phyloP scores from a whole-genome alignment of 371 early-diverging fungal species.

The Mucor ambiguus region DNA sequence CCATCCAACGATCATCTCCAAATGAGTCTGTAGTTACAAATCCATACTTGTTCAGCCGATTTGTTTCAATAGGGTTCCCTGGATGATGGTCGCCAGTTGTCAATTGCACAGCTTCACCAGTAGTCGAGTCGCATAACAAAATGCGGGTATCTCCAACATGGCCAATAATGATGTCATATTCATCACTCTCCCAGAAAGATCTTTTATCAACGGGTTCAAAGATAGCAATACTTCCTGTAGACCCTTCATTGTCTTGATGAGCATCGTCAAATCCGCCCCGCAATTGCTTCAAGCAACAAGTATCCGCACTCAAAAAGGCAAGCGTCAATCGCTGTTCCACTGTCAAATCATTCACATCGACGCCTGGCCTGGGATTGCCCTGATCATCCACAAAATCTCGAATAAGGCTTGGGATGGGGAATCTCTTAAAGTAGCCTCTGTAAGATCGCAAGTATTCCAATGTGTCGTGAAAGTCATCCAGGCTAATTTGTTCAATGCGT shows the following conservation, averaged over 20 bases:
- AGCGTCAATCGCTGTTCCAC: constrained; percentile 61
- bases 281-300: constrained; percentile 30
- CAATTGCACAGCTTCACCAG: constrained; percentile 55
- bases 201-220: constrained; percentile 54
- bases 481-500: constrained; percentile 39
- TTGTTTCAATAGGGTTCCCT: constrained; percentile 56
- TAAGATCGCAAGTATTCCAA: constrained; percentile 34
- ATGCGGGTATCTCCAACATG: constrained; percentile 71
- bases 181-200: constrained; percentile 64
- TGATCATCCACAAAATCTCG: constrained; percentile 30
- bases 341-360: constrained; percentile 36
- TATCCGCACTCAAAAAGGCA: constrained; percentile 57
- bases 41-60: constrained; percentile 61
- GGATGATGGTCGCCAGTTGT: constrained; percentile 70
- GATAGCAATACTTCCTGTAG: constrained; percentile 64
- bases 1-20: constrained; percentile 77
- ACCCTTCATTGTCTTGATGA: constrained; percentile 52
- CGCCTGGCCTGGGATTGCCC: constrained; percentile 12
- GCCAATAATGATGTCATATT: constrained; percentile 56
- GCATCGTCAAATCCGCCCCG: constrained; percentile 18
- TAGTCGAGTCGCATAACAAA: constrained; percentile 56
- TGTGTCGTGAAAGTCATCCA: constrained; percentile 39
- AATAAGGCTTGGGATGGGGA: constrained; percentile 36
- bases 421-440: constrained; percentile 51
- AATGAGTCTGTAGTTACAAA: constrained; percentile 74